These are phyloP conservation scores for Huntiella decipiens DNA, from an alignment of 2,329 filamentous ascomycete species.

Conservation along the genomic window DNA sequence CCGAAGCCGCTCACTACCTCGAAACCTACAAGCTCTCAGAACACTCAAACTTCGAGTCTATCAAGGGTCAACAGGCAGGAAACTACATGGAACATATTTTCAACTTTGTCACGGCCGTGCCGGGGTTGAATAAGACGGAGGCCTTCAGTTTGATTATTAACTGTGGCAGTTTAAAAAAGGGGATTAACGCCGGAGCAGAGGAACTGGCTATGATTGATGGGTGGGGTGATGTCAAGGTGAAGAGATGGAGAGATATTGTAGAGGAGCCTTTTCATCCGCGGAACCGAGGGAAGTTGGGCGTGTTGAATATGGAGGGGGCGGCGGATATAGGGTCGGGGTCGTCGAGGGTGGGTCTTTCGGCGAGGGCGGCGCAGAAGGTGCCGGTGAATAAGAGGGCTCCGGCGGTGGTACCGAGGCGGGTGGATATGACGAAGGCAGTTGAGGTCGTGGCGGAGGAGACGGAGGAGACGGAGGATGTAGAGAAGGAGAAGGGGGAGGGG, in stretches of 20 bases:
- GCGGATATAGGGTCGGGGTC: background rate
- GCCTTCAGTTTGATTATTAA: conserved; percentile 76
- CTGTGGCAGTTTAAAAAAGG: conserved; percentile 74
- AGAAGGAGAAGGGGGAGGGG: background rate
- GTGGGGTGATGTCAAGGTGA: conserved; percentile 91
- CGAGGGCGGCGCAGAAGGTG: too few relatives aligned
- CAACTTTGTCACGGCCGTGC: conserved; percentile 79
- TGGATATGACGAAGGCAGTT: background rate
- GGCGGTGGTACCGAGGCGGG: background rate
- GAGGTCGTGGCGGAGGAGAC: background rate
- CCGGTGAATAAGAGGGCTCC: background rate
- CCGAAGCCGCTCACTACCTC: conserved; percentile 82
- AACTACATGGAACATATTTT: conserved; percentile 73
- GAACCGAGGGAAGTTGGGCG: conserved; percentile 39
- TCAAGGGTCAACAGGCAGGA: conserved; percentile 67
- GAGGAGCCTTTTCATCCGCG: conserved; percentile 68
- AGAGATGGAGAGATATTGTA: conserved; percentile 63
- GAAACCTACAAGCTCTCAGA: conserved; percentile 93
- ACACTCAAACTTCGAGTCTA: conserved; percentile 59
- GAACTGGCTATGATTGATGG: conserved; percentile 70
- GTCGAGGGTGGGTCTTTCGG: background rate
- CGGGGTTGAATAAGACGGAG: conserved; percentile 87
- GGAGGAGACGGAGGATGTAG: background rate
- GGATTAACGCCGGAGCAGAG: conserved; percentile 73
- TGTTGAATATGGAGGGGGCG: conserved; percentile 4